Conservation (phyloP, 2,329 filamentous ascomycete species). For the Scleromitrula shiraiana region DNA sequence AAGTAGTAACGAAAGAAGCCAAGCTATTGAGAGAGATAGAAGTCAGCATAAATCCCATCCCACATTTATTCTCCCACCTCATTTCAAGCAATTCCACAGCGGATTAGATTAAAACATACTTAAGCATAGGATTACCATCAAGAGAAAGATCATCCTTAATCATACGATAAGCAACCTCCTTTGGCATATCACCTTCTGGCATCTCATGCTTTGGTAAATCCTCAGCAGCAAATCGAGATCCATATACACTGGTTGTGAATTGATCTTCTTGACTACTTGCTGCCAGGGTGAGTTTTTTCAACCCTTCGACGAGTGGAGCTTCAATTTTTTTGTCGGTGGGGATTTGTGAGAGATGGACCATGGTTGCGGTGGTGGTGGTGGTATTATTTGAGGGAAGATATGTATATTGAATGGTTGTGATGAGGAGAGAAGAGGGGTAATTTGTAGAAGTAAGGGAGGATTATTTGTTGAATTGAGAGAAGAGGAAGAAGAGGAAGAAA, state of each 20-base stretch:
- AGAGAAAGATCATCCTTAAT: conserved; percentile 91
- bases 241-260: conserved; percentile 56
- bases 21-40: conserved; percentile 57
- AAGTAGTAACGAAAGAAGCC: conserved; percentile 90
- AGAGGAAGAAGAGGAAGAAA: not conserved
- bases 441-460: too few relatives aligned
- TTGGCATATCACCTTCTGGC: conserved; percentile 84
- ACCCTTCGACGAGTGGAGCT: conserved; percentile 31
- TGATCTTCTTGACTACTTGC: conserved; percentile 12
- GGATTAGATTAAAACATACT: conserved; percentile 50
- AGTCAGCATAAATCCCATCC: too few relatives aligned
- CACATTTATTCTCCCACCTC: too few relatives aligned
- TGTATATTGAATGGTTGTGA: not conserved
- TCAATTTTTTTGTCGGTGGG: conserved; percentile 21
- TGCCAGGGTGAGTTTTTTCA: conserved; percentile 39
- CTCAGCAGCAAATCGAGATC: conserved; percentile 70
- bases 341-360: conserved; percentile 42
- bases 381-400: not conserved
- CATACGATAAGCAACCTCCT: conserved; percentile 89
- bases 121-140: conserved; percentile 84
- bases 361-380: conserved; percentile 24
- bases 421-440: not conserved
- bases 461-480: not conserved
- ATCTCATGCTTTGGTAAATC: conserved; percentile 80
- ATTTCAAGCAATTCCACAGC: too few relatives aligned